Evolutionary conservation across 225 moss, liverwort and hornwort species (phyloP), one percentile per base, ranked within the genome.

Genomic region (Takakia lepidozioides): DNA sequence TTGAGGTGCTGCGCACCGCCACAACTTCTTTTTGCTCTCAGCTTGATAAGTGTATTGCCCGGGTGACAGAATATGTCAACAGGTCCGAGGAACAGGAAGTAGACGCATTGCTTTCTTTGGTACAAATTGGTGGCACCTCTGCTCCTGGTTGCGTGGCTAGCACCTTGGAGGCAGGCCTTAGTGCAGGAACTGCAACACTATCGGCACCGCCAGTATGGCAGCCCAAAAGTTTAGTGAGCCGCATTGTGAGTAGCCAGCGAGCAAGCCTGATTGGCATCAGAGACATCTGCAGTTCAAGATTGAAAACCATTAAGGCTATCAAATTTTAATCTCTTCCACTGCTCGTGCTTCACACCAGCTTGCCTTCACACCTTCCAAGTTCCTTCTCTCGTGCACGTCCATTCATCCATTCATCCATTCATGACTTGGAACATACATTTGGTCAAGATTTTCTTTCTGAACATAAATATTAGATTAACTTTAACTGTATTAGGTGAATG

Each of bases 241-340:
- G 59, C 17, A 58, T 88, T 43, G 54, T 76, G 5, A 74, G 54
- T 43, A 83, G 81, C 72, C 88, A 88, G 63, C 81, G 69, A 38
- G 63, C 61, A 30, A 68, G 64, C 10, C 23, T 81, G 38, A 26
- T 36, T 38, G 65, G 79, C 35, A 70, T 88, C 39, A 81, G 68
- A 45, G 65, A 70, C 41, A 57, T 67, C 23, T 93, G 86, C 66
- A 69, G 62, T 48, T 49, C 61, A 60, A 83, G 83, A 66, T 62
- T 74, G 61, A 75, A 71, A 62, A 65, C 49, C 39, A 15, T 93
- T 16, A 74, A 62, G 66, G 64, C 83, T 41, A 58, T 88, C 20
- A 93, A 81, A 61, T 66, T 76, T 32, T 93, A 74, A 82, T 51
- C 45, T 20, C 15, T 37, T 16, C n/a, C n/a, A n/a, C 25, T 26